Percentiles rank a stretch among this genome's conserved stretches.
These are phyloP conservation scores for Coffea humblotiana DNA, from an alignment of 305 asterid species.

Conservation along the genomic window DNA sequence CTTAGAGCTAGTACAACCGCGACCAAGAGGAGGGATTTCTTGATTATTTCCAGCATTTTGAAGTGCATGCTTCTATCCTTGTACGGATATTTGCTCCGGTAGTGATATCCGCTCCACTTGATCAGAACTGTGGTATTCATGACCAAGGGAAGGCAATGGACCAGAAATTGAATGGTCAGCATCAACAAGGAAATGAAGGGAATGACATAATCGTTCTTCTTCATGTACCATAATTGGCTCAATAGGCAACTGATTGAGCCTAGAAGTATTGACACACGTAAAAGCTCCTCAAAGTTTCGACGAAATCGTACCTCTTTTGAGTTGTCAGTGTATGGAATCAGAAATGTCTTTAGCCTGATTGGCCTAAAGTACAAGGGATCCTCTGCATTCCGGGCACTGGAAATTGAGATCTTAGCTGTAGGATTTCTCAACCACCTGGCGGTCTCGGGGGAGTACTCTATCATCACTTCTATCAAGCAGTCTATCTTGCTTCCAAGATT, in stretches of 20 bases:
- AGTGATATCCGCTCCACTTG: constrained; percentile 14
- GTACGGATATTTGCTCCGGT: neutral
- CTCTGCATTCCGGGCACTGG: constrained; percentile 13
- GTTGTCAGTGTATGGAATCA: constrained; percentile 18
- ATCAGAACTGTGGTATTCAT: constrained; percentile 18
- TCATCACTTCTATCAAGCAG: constrained; percentile 23
- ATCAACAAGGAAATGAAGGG: constrained; percentile 15
- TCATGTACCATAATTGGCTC: constrained; percentile 6
- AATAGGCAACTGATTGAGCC: constrained; percentile 13
- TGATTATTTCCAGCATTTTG: neutral
- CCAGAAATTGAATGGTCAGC: constrained; percentile 21
- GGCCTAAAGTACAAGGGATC: constrained; percentile 13
- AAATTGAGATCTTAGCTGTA: constrained; percentile 11
- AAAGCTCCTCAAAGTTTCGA: constrained; percentile 9
- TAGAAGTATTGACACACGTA: constrained; percentile 15
- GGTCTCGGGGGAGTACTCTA: constrained; percentile 14
- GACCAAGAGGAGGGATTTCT: constrained; percentile 16
- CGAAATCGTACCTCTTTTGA: constrained; percentile 8
- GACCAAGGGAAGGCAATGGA: constrained; percentile 16
- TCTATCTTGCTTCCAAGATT: constrained; percentile 16
- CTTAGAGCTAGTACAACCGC: constrained; percentile 11
- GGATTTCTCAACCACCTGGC: constrained; percentile 24
- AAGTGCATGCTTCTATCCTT: neutral
- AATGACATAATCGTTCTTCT: neutral
- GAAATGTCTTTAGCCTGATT: constrained; percentile 8